A percentile compares a stretch with the other conserved stretches of the same genome.
These are phyloP conservation scores for Cladosporium sp. DNA, from an alignment of 2,329 filamentous ascomycete genomes.

Conservation along the genomic window DNA sequence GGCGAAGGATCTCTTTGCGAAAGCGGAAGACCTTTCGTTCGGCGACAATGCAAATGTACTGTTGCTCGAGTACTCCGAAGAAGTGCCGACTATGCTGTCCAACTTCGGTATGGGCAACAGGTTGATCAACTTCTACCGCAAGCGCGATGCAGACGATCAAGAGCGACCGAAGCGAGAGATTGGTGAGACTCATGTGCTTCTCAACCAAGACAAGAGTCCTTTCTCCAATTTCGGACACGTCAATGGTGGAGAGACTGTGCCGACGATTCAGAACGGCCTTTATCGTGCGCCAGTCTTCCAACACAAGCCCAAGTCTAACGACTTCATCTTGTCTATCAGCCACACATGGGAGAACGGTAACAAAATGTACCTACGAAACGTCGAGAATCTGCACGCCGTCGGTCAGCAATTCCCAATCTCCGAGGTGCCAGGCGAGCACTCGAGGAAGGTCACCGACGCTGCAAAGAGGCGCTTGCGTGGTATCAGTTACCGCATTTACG, in stretches of 20 bases:
- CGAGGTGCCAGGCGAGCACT: conserved; percentile 91
- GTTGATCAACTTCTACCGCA: conserved; percentile 94
- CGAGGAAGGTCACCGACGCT: conserved; percentile 93
- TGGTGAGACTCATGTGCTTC: conserved; percentile 82
- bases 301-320: conserved; percentile 73
- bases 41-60: conserved; percentile 88
- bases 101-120: conserved; percentile 98
- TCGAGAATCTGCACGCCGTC: conserved; percentile 87
- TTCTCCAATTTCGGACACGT: conserved; percentile 95
- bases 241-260: conserved; percentile 84
- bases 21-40: conserved; percentile 74
- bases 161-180: conserved; percentile 77
- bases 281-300: conserved; percentile 92
- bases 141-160: conserved; percentile 76
- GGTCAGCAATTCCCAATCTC: conserved; percentile 91
- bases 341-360: conserved; percentile 77
- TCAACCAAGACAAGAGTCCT: conserved; percentile 92
- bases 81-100: conserved; percentile 85
- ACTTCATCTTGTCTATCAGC: conserved; percentile 85
- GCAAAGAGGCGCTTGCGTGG: conserved; percentile 96
- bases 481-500: conserved; percentile 86
- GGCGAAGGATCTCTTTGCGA: conserved; percentile 74
- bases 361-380: conserved; percentile 80
- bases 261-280: conserved; percentile 92
- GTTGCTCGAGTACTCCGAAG: conserved; percentile 93